Base-by-base conservation (phyloP, 768 basidiomycete genomes). In the Pulveroboletus ravenelii region DNA sequence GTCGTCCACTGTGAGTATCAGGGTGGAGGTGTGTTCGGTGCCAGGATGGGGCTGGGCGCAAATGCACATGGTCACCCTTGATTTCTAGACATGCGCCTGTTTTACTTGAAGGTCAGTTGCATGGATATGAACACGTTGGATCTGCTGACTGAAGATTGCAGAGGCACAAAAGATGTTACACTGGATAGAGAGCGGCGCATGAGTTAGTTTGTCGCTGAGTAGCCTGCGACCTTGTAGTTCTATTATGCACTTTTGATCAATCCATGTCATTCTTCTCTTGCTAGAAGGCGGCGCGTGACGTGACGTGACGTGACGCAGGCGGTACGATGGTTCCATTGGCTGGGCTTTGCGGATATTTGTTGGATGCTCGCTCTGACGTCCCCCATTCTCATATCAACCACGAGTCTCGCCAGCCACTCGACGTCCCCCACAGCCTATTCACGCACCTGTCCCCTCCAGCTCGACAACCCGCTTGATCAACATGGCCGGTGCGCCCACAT, bases 231-330 rank as follows among this genome's bases (percentile, higher is more conserved):
- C 49, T 53, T 67, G 67, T 66, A 66, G 62, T 67, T 59, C 48
- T 56, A 54, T 47, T 27, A 42, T 58, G 45, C 36, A 43, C 34
- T 59, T 56, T 68, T 68, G 62, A 64, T 64, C 58, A 58, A 67
- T 55, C 38, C 41, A 57, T 54, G 42, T 25, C 10, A n/a, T n/a
- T n/a, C 27, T 52, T 15, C 32, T 49, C 10, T 12, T 43, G 40
- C 18, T n/a, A 8, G 50, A 51, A 45, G 43, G 37, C 15, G 41
- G 43, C 10, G 55, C 56, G 61, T 64, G 51, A 62, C 47, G 45
- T 17, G 48, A 51, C 54, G 71, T 71, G 62, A 71, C 60, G 67
- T 72, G 67, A 72, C 62, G 37, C 31, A 17, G 6, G 32, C 37
- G n/a, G 55, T 39, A 30, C 37, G 42, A 52, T 53, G 40, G 44